phyloP scores from a whole-genome alignment of 1,284 basidiomycete genomes.

The Tilletia setariae region DNA sequence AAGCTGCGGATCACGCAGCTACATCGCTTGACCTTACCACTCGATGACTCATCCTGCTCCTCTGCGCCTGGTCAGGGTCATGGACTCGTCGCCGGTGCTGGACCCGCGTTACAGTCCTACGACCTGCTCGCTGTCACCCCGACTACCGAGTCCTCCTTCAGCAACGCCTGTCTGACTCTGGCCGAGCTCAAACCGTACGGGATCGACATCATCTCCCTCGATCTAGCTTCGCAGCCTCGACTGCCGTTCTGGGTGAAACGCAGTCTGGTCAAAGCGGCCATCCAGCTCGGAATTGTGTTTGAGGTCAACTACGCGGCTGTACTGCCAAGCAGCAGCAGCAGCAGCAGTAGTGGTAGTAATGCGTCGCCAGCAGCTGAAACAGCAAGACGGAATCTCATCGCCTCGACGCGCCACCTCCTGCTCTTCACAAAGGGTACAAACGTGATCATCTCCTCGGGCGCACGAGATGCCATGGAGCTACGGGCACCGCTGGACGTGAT shows the following conservation, averaged over 20 bases:
- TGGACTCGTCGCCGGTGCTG: neutral
- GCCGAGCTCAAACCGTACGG: conserved; percentile 73
- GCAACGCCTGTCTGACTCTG: conserved; percentile 74
- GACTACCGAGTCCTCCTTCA: conserved; percentile 69
- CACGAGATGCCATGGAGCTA: conserved; percentile 32
- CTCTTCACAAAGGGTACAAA: conserved; percentile 50
- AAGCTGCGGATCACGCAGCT: conserved; percentile 36
- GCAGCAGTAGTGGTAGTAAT: no score
- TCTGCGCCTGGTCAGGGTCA: conserved; percentile 5
- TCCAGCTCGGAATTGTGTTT: conserved; percentile 77
- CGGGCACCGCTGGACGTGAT: conserved; percentile 49
- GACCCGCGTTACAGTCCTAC: conserved; percentile 59
- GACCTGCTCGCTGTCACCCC: conserved; percentile 74
- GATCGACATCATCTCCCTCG: conserved; percentile 75
- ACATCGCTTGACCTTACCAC: conserved; percentile 46
- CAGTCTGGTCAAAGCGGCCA: conserved; percentile 72
- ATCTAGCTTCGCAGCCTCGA: conserved; percentile 69
- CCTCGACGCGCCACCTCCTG: conserved; percentile 42
- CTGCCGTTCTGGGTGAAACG: conserved; percentile 77
- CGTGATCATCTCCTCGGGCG: conserved; percentile 45
- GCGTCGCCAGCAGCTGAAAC: neutral
- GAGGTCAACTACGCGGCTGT: conserved; percentile 66
- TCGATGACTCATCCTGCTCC: conserved; percentile 36
- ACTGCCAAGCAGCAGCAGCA: conserved; percentile 11
- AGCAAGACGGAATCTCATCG: conserved; percentile 44